These are phyloP conservation scores for Candida glaebosa DNA, from an alignment of 805 yeast genomes.

Conservation along the genomic window DNA sequence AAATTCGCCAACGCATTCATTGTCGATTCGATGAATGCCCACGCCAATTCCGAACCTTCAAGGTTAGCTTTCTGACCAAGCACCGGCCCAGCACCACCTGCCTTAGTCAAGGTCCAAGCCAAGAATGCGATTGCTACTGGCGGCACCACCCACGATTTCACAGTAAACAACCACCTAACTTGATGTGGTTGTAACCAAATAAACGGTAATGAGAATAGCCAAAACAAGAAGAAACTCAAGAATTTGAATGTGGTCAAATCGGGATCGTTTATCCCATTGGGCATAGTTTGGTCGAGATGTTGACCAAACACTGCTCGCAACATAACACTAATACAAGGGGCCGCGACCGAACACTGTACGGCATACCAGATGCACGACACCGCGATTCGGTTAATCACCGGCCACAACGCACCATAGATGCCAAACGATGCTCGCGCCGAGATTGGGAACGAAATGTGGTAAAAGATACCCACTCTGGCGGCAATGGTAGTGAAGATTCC, in stretches of 20 bases:
- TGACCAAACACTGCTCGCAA: constrained; percentile 70
- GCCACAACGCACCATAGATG: constrained; percentile 84
- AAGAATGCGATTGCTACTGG: constrained; percentile 80
- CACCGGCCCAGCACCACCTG: constrained; percentile 75
- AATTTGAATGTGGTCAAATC: constrained; percentile 71
- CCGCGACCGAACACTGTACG: constrained; percentile 83
- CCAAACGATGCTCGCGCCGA: constrained; percentile 82
- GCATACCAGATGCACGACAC: constrained; percentile 89
- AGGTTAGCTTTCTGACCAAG: constrained; percentile 49
- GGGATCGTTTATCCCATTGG: constrained; percentile 53
- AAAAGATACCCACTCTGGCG: constrained; percentile 75
- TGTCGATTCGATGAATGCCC: constrained; percentile 78
- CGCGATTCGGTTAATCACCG: constrained; percentile 80
- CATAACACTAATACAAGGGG: constrained; percentile 76
- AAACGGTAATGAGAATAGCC: constrained; percentile 77
- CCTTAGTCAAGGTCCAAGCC: constrained; percentile 79
- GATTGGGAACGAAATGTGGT: constrained; percentile 85
- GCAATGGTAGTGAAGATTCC: constrained; percentile 68
- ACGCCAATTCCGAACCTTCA: constrained; percentile 61
- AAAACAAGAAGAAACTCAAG: constrained; percentile 75
- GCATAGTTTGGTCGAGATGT: constrained; percentile 58
- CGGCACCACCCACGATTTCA: constrained; percentile 76
- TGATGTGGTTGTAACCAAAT: constrained; percentile 80
- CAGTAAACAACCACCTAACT: constrained; percentile 79
- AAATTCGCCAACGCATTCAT: constrained; percentile 85